Evolutionary conservation across 202 grass and related monocot genomes (phyloP), one percentile per base, ranked within the genome.

Genomic region (Eragrostis tef): DNA sequence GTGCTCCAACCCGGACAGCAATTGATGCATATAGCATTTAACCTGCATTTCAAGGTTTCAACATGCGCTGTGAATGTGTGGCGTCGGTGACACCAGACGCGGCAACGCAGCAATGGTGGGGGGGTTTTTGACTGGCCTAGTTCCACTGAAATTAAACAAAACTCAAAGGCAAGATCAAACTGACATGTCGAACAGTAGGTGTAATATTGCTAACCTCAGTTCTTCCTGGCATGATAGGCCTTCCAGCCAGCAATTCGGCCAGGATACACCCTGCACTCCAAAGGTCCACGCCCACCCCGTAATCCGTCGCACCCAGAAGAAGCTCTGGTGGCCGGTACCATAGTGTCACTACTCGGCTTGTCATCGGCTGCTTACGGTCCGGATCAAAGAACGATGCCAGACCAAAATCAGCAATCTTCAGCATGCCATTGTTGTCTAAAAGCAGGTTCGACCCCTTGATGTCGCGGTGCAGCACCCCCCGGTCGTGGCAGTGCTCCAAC

Each of bases 251-350:
- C 73, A 97, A 81, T 66, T 97, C 93, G 1, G 93, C 90, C 25
- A 97, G 85, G 75, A 97, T 97, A 80, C 93, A 97, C 68, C 93
- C 93, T 11, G 93, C 93, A 1, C 93, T 97, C 93, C 93, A 97
- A 68, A 97, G 75, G 73, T 97, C 93, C n/a, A 97, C 90, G 6
- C 90, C 93, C 13, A 97, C 93, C 13, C 88, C 90, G 44, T 97
- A 97, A 89, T 93, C 90, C 2, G 90, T 97, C 0, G 88, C 84
- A 0, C 93, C 93, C 53, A 97, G 85, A 54, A 97, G 90, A 69
- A 97, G 82, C 86, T 97, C 93, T 1, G 90, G 93, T n/a, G 93
- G 90, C 10, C 93, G 88, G 73, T 97, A 97, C 93, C 93, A 97
- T 41, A 97, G 78, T 20, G 93, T 97, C 74, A 97, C 93, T 45